A percentile compares a stretch with the other conserved stretches of the same genome.
These are phyloP conservation scores for Claviceps maximensis DNA, from an alignment of 2,329 filamentous ascomycete genomes.

Conservation along the genomic window DNA sequence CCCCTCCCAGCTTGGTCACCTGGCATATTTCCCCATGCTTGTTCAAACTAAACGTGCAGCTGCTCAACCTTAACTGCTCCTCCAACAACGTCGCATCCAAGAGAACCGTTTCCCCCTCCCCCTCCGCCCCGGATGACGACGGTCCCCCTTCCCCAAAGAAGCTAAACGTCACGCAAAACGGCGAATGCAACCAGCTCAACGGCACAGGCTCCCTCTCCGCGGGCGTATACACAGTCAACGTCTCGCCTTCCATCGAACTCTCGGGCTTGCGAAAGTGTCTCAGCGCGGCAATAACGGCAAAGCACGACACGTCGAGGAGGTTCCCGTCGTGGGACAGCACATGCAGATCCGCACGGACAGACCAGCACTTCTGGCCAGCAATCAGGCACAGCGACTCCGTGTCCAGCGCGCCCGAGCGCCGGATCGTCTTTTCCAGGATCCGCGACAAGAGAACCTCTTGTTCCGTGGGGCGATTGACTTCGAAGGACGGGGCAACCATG, in stretches of 20 bases:
- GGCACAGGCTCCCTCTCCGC: slow-evolving; percentile 83
- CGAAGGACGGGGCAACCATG: slow-evolving; percentile 83
- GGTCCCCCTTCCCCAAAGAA: slow-evolving; percentile 59
- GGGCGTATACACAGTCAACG: slow-evolving; percentile 69
- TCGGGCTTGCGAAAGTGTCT: slow-evolving; percentile 88
- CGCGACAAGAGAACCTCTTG: slow-evolving; percentile 77
- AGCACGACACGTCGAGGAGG: slow-evolving; percentile 71
- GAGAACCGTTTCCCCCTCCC: slow-evolving; percentile 42
- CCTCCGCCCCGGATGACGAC: slow-evolving; percentile 14
- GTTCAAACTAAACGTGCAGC: slow-evolving; percentile 75
- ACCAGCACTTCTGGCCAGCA: slow-evolving; percentile 83
- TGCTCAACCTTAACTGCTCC: slow-evolving; percentile 61
- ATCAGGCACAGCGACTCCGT: slow-evolving; percentile 92
- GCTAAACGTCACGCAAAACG: slow-evolving; percentile 81
- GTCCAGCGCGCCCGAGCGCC: slow-evolving; percentile 81
- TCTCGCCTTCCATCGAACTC: slow-evolving; percentile 71
- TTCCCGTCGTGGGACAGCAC: slow-evolving; percentile 85
- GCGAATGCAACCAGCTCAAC: slow-evolving; percentile 81
- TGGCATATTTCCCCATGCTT: slow-evolving; percentile 83
- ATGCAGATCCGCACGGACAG: slow-evolving; percentile 81
- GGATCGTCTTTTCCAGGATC: slow-evolving; percentile 85
- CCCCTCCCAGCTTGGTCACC: slow-evolving; percentile 79
- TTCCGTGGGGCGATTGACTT: slow-evolving; percentile 71
- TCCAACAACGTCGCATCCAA: slow-evolving; percentile 62
- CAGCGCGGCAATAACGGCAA: slow-evolving; percentile 76